Percentiles rank a stretch among this genome's conserved stretches.
Conservation (phyloP, 2,329 filamentous ascomycete species). For the Monascus ruber region DNA sequence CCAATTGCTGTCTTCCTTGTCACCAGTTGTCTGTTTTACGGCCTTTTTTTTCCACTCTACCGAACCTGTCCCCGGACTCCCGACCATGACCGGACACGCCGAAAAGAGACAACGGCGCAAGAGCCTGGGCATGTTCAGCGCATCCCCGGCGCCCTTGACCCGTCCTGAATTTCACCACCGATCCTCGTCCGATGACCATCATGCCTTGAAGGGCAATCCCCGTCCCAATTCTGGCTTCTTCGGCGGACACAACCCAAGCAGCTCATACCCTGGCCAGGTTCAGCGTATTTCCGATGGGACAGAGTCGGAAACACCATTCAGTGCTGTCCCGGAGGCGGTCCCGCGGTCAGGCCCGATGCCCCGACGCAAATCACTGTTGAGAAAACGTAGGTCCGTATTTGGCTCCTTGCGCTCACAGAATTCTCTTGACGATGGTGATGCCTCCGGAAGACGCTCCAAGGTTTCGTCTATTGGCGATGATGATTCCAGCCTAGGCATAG, state of each 20-base stretch:
- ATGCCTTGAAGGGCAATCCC: constrained; percentile 21
- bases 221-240: constrained; percentile 31
- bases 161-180: constrained; percentile 19
- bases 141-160: constrained; percentile 13
- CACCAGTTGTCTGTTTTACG: neutral
- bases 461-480: constrained; percentile 39
- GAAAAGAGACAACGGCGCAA: constrained; percentile 25
- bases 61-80: no score
- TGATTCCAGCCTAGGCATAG: constrained; percentile 28
- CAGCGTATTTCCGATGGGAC: constrained; percentile 1
- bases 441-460: constrained; percentile 40
- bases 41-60: no score
- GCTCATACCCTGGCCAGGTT: neutral
- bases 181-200: constrained; percentile 26
- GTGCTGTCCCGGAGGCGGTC: constrained; percentile 14
- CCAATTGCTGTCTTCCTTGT: constrained; percentile 2
- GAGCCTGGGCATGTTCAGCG: constrained; percentile 22
- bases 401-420: constrained; percentile 46
- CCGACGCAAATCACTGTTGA: constrained; percentile 34
- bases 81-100: constrained; percentile 21
- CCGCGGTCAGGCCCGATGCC: constrained; percentile 10
- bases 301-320: neutral
- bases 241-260: constrained; percentile 14
- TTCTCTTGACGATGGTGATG: constrained; percentile 42
- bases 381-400: constrained; percentile 45